phyloP scores from a whole-genome alignment of 2,329 filamentous ascomycete species.

The Botrytis squamosa region DNA sequence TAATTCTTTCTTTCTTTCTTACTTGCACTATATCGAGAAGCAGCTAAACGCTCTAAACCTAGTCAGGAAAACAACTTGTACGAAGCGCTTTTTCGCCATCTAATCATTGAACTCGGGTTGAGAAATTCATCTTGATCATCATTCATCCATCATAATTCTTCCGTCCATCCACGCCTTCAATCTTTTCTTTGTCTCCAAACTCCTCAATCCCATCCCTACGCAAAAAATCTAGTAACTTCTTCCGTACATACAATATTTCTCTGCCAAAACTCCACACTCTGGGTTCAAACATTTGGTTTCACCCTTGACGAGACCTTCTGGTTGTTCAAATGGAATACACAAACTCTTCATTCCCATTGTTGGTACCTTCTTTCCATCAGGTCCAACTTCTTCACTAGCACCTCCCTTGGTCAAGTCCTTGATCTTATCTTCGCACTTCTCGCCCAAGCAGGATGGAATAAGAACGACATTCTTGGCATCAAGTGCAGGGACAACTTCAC shows the following conservation, averaged over 20 bases:
- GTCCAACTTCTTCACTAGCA: slow-evolving; percentile 52
- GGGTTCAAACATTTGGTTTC: slow-evolving; percentile 92
- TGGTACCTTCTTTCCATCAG: slow-evolving; percentile 52
- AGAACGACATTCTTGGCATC: slow-evolving; percentile 91
- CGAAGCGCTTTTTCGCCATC: background rate
- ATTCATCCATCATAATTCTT: slow-evolving; percentile 16
- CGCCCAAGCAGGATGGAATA: slow-evolving; percentile 82
- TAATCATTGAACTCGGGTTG: slow-evolving; percentile 1
- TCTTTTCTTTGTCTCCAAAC: slow-evolving; percentile 16
- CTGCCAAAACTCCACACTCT: slow-evolving; percentile 71
- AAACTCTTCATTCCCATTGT: slow-evolving; percentile 75
- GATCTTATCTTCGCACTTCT: slow-evolving; percentile 87
- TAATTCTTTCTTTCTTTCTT: background rate
- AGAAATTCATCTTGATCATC: slow-evolving; percentile 18
- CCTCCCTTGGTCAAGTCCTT: slow-evolving; percentile 87
- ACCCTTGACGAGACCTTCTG: slow-evolving; percentile 71
- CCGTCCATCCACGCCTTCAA: background rate
- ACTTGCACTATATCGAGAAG: background rate
- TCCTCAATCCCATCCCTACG: slow-evolving; percentile 15
- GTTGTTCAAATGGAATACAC: slow-evolving; percentile 84
- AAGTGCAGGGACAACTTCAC: slow-evolving; percentile 84
- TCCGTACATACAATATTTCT: slow-evolving; percentile 93
- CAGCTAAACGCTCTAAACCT: background rate
- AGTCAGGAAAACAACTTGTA: background rate
- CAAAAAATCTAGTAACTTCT: slow-evolving; percentile 47